These are phyloP conservation scores for Haplographium delicatum DNA, from an alignment of 495 filamentous ascomycete species.

Conservation along the genomic window DNA sequence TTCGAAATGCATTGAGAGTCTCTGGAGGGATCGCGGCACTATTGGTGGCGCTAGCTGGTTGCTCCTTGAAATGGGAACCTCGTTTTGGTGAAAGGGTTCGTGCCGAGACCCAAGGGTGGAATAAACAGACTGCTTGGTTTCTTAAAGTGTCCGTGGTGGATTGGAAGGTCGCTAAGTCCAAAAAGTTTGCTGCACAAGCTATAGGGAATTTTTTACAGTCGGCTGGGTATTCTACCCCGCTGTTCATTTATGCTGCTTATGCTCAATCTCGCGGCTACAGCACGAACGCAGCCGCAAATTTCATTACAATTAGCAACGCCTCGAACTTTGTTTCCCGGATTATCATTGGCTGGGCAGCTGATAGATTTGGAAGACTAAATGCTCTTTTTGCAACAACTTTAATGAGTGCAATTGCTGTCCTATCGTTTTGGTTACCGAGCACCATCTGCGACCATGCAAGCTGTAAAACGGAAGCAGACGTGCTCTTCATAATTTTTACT, in stretches of 20 bases:
- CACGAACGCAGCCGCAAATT: conserved; percentile 35
- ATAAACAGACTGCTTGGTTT: too few species aligned
- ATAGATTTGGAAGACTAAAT: conserved; percentile 48
- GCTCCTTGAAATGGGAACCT: conserved; percentile 36
- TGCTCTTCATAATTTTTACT: conserved; percentile 35
- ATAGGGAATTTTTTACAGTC: conserved; percentile 41
- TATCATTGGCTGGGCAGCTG: conserved; percentile 43
- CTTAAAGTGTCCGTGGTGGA: too few species aligned
- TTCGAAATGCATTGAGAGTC: conserved; percentile 45
- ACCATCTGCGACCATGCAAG: too few species aligned
- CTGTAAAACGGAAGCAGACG: conserved; percentile 28
- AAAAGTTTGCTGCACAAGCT: conserved; percentile 33
- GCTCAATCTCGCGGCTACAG: conserved; percentile 34
- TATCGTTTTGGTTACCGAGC: conserved; percentile 46
- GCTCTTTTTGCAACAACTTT: conserved; percentile 44
- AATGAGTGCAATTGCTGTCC: conserved; percentile 39
- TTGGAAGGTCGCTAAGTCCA: conserved; percentile 31
- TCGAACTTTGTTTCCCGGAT: conserved; percentile 49
- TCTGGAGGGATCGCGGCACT: too few species aligned
- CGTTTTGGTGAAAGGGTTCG: conserved; percentile 35
- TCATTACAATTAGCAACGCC: conserved; percentile 50
- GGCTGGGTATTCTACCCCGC: conserved; percentile 37
- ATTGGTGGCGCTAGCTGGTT: conserved; percentile 40
- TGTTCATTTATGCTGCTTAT: conserved; percentile 43
- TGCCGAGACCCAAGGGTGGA: too few species aligned